A percentile compares a stretch with the other conserved stretches of the same genome.
These are phyloP conservation scores for Magnaporthales sp. DNA, from an alignment of 2,329 filamentous ascomycete species.

Conservation along the genomic window DNA sequence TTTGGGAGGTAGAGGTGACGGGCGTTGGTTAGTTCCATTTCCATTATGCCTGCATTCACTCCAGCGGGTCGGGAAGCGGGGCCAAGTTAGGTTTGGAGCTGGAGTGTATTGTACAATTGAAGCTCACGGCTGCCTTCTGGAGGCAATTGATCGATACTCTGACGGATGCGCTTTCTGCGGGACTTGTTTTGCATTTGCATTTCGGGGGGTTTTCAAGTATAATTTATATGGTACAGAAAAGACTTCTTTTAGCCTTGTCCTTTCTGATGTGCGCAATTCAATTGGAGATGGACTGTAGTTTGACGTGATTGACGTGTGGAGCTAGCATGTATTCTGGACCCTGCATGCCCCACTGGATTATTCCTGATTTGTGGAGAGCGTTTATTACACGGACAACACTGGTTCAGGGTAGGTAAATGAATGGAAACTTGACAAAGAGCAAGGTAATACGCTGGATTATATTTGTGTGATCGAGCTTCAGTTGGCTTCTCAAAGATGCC, in stretches of 20 bases:
- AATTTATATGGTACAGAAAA: background rate
- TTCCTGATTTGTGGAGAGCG: background rate
- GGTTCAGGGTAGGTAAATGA: no score
- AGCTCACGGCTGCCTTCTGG: background rate
- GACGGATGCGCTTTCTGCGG: background rate
- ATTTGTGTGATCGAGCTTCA: no score
- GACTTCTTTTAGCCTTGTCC: background rate
- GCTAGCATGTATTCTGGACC: no score
- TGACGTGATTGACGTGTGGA: background rate
- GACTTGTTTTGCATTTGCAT: constrained; percentile 5
- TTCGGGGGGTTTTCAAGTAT: background rate
- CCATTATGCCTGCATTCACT: background rate
- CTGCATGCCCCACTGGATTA: background rate
- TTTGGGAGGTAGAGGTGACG: background rate
- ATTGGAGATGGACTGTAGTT: background rate
- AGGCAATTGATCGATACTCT: constrained; percentile 2
- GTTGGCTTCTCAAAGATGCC: no score
- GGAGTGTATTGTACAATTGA: background rate
- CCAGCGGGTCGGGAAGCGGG: background rate
- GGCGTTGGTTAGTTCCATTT: background rate
- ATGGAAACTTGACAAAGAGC: background rate
- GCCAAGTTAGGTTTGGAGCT: background rate
- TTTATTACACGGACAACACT: no score
- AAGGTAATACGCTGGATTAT: no score
- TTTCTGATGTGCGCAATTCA: background rate